phyloP scores from a whole-genome alignment of 768 basidiomycete genomes.

The Hemileccinum impolitum region DNA sequence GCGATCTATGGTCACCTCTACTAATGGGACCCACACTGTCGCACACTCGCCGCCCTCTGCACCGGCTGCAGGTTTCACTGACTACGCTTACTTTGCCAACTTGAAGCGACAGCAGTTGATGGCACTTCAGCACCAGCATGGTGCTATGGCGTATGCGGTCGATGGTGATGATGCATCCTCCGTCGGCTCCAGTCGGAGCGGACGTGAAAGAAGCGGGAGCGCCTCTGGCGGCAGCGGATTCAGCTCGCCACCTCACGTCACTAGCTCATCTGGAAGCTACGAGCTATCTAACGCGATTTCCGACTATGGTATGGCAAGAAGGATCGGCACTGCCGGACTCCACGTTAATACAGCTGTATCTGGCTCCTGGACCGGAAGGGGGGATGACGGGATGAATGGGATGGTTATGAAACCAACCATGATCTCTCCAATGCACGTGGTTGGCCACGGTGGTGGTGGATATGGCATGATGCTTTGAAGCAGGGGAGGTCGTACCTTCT shows the following conservation, averaged over 20 bases:
- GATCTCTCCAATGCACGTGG: slow-evolving; percentile 36
- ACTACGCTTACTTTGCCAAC: slow-evolving; percentile 26
- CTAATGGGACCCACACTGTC: slow-evolving; percentile 37
- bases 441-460: slow-evolving; percentile 34
- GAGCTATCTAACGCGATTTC: slow-evolving; percentile 33
- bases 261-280: slow-evolving; percentile 31
- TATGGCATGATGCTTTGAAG: slow-evolving; percentile 39
- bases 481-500: slow-evolving; percentile 4
- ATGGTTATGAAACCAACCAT: slow-evolving; percentile 36
- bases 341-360: slow-evolving; percentile 26
- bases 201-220: slow-evolving; percentile 37
- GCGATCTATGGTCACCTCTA: slow-evolving; percentile 40
- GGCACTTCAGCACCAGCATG: slow-evolving; percentile 31
- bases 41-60: slow-evolving; percentile 17
- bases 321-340: slow-evolving; percentile 21
- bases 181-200: slow-evolving; percentile 34
- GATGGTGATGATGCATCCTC: slow-evolving; percentile 40
- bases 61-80: slow-evolving; percentile 9
- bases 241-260: slow-evolving; percentile 29
- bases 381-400: slow-evolving; percentile 30
- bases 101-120: slow-evolving; percentile 29
- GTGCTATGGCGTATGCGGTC: slow-evolving; percentile 21
- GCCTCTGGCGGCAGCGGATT: slow-evolving; percentile 33
- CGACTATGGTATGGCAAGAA: slow-evolving; percentile 26
- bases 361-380: slow-evolving; percentile 24